These are phyloP conservation scores for Cicer bijugum DNA, from an alignment of 306 rosid species.

Conservation along the genomic window DNA sequence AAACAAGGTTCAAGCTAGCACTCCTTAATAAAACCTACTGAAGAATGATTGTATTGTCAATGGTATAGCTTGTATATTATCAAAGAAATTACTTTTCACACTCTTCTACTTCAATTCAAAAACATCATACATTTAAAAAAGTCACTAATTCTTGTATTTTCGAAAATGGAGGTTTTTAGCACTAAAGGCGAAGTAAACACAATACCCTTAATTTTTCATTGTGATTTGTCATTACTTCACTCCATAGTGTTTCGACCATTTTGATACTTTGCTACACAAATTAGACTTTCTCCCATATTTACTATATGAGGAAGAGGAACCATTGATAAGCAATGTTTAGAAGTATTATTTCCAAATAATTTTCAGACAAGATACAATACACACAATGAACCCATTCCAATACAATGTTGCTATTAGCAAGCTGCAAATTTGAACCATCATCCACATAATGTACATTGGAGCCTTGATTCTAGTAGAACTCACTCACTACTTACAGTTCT, in stretches of 20 bases:
- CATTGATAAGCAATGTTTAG: slow-evolving; percentile 7
- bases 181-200: too few species aligned
- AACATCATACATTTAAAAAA: too few species aligned
- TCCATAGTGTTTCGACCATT: background rate
- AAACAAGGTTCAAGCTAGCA: too few species aligned
- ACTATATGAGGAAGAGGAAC: background rate
- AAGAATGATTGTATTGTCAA: too few species aligned
- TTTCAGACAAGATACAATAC: slow-evolving; percentile 1
- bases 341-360: slow-evolving; percentile 11
- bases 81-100: too few species aligned
- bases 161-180: too few species aligned
- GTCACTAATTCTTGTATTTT: too few species aligned
- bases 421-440: slow-evolving; percentile 21
- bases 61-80: too few species aligned
- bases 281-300: background rate
- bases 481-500: slow-evolving; percentile 39
- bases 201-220: too few species aligned
- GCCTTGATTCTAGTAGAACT: slow-evolving; percentile 20
- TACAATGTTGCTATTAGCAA: slow-evolving; percentile 28
- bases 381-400: slow-evolving; percentile 11
- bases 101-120: too few species aligned
- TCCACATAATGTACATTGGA: slow-evolving; percentile 15
- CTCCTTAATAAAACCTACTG: too few species aligned
- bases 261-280: background rate
- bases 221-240: background rate